phyloP scores from a whole-genome alignment of 306 rosid genomes.

The Pyrus bretschneideri region DNA sequence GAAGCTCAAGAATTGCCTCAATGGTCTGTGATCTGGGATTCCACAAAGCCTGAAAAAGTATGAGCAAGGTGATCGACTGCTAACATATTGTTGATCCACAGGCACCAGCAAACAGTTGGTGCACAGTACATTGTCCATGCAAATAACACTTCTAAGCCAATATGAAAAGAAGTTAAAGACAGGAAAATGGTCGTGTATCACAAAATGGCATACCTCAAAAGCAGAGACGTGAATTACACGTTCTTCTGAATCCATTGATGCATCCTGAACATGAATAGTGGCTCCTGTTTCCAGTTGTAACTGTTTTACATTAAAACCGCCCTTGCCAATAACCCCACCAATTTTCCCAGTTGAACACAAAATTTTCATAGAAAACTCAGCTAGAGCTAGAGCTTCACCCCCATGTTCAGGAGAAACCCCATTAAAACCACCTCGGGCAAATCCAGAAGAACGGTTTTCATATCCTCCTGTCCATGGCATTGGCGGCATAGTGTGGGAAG shows the following conservation, averaged over 20 bases:
- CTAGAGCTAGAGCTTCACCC: slow-evolving; percentile 14
- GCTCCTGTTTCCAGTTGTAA: slow-evolving; percentile 33
- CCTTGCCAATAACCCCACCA: slow-evolving; percentile 42
- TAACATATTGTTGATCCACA: background rate
- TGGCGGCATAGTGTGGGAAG: slow-evolving; percentile 9
- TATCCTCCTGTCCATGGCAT: slow-evolving; percentile 17
- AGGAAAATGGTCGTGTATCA: background rate
- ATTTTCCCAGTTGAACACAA: slow-evolving; percentile 31
- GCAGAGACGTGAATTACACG: slow-evolving; percentile 31
- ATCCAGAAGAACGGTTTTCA: slow-evolving; percentile 11
- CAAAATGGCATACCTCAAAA: slow-evolving; percentile 21
- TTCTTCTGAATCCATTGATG: slow-evolving; percentile 23
- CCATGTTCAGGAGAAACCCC: slow-evolving; percentile 16
- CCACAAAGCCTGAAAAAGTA: slow-evolving; percentile 22
- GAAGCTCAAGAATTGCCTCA: slow-evolving; percentile 35
- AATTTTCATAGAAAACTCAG: slow-evolving; percentile 30
- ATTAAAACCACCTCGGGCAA: slow-evolving; percentile 4
- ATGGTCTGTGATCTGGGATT: slow-evolving; percentile 24
- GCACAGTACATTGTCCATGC: background rate
- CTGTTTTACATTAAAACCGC: slow-evolving; percentile 29
- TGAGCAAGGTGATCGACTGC: slow-evolving; percentile 10
- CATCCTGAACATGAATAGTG: slow-evolving; percentile 26
- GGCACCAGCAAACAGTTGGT: slow-evolving; percentile 9
- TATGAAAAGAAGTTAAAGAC: background rate
- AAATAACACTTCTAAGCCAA: background rate